These are phyloP conservation scores for Aspergillus oerlinghausenensis DNA, from an alignment of 2,329 filamentous ascomycete species.

Conservation along the genomic window DNA sequence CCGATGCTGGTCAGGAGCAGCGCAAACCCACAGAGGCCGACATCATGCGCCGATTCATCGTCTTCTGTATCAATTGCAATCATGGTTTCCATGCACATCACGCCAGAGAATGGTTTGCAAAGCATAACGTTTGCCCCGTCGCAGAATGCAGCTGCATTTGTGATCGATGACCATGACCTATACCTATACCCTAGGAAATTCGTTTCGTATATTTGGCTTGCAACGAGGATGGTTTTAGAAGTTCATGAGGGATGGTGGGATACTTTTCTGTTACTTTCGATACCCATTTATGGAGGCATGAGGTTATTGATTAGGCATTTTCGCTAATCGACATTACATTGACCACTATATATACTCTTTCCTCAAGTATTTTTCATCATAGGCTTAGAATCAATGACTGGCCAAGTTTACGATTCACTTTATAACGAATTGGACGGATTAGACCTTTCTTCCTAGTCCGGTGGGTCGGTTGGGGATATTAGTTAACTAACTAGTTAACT, in stretches of 20 bases:
- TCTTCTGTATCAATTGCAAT: constrained; percentile 59
- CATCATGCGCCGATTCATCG: constrained; percentile 51
- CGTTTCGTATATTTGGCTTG: background rate
- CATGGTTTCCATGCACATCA: constrained; percentile 63
- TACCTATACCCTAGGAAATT: background rate
- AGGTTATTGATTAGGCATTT: background rate
- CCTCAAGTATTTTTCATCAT: background rate
- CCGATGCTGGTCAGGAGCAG: constrained; percentile 26
- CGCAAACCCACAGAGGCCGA: constrained; percentile 35
- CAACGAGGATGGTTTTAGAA: background rate
- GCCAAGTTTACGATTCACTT: background rate
- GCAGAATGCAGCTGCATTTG: constrained; percentile 40
- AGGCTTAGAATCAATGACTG: background rate
- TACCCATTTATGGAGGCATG: background rate
- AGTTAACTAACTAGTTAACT: background rate
- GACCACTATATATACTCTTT: background rate
- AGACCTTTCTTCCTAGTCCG: background rate
- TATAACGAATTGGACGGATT: no score
- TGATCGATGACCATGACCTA: constrained; percentile 25
- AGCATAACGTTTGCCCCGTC: constrained; percentile 37
- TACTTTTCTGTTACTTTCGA: background rate
- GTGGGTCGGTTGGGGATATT: background rate
- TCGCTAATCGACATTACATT: background rate
- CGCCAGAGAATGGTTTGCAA: constrained; percentile 56
- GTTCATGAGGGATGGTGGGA: background rate